Percentiles rank a stretch among this genome's conserved stretches.
These are phyloP conservation scores for Alternaria conjuncta DNA, from an alignment of 2,329 filamentous ascomycete species.

Conservation along the genomic window DNA sequence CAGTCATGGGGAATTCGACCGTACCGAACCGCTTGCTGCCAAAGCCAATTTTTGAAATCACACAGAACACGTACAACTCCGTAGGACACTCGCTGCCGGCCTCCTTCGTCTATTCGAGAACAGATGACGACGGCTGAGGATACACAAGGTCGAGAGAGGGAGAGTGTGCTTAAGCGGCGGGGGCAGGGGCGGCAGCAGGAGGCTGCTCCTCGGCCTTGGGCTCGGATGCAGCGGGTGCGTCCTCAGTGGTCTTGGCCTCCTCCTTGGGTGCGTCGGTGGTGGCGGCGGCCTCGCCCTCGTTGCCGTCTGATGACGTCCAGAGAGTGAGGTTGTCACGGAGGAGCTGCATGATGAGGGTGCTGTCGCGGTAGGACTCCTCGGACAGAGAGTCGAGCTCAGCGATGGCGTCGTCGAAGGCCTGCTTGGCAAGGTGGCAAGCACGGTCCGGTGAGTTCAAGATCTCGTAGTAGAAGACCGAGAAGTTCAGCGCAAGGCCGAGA, in stretches of 20 bases:
- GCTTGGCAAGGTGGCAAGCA: conserved; percentile 98
- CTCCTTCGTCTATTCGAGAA: conserved; percentile 42
- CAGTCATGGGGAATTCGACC: conserved; percentile 49
- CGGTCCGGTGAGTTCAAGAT: conserved; percentile 97
- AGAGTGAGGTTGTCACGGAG: conserved; percentile 97
- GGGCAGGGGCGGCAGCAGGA: conserved; percentile 38
- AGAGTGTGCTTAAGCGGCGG: conserved; percentile 43
- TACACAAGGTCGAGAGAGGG: conserved; percentile 43
- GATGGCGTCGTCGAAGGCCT: conserved; percentile 98
- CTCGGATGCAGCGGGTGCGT: conserved; percentile 53
- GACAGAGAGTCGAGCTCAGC: conserved; percentile 97
- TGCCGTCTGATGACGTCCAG: conserved; percentile 93
- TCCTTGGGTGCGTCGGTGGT: conserved; percentile 67
- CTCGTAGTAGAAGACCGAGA: conserved; percentile 99
- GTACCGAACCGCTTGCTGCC: conserved; percentile 49
- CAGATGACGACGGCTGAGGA: conserved; percentile 41
- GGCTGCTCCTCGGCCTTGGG: conserved; percentile 40
- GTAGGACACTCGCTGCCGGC: conserved; percentile 47
- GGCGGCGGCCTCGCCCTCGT: conserved; percentile 74
- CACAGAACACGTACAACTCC: conserved; percentile 48
- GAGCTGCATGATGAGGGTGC: conserved; percentile 99
- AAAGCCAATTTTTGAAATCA: conserved; percentile 51
- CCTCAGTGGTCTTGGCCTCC: conserved; percentile 61
- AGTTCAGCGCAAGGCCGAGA: conserved; percentile 96
- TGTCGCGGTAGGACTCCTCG: conserved; percentile 98